Base-by-base conservation (phyloP, 345 rosid species). In the Acer campestre region DNA sequence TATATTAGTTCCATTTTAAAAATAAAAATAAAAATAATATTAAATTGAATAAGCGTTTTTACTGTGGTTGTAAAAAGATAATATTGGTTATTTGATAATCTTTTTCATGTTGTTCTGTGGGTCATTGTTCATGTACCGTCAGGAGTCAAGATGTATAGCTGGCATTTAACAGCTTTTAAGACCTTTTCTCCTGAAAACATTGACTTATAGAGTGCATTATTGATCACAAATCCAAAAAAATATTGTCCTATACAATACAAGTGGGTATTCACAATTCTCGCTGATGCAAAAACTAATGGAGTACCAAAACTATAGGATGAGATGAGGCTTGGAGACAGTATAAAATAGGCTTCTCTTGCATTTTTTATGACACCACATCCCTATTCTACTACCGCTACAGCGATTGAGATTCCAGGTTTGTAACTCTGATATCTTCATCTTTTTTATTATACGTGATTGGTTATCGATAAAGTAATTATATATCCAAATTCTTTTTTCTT, bases 91-190 rank as follows among this genome's bases (percentile, higher is more conserved):
- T 48, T 48, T 12, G 51, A 11, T 11, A 1, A 10, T 11, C 51
- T 10, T 48, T 48, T 48, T 48, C 42, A 48, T 48, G 3, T 12
- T 48, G 51, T 48, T 48, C 2, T 48, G 11, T 48, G 51, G 13
- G 31, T 29, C 31, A 29, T 29, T 29, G 31, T 48, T 48, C 16
- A 48, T 48, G 53, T 48, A 48, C 53, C 17, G 14, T 51, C 17
- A 31, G 70, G 12, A 17, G 38, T 81, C 59, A 76, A 64, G 74
- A 20, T 23, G 83, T 35, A 44, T 67, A 74, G 75, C 58, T 67
- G 75, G 81, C 83, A 75, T 29, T 55, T 72, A 75, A 61, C 85
- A 84, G 82, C 77, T 75, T 77, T 71, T 40, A n/a, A 27, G 51
- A n/a, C 31, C 4, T 23, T 22, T 68, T 35, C 6, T 84, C 74